Base-by-base conservation (phyloP, 768 basidiomycete species). In the Hypsizygus marmoreus region DNA sequence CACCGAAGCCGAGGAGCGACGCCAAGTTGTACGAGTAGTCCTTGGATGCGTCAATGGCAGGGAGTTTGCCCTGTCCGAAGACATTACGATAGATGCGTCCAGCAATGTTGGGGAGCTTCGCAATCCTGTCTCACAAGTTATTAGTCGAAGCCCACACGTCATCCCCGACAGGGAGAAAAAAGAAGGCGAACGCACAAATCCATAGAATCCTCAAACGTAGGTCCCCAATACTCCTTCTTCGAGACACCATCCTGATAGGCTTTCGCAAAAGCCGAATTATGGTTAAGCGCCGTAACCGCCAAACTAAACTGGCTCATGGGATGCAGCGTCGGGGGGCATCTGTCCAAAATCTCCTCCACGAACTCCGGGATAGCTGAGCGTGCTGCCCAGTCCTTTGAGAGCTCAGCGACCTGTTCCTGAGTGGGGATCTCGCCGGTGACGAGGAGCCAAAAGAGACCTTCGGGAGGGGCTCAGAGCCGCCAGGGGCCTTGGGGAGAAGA, bases 271-370 rank as follows among this genome's bases (percentile, higher is more conserved):
- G 91, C 90, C 5, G 95, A 97, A 68, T 97, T 86, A 68, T 97
- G 95, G 77, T 91, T 92, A 24, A 92, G 76, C 88, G 95, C 94
- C 54, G 95, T 97, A 57, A 95, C 91, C 48, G 95, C 95, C 63
- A 97, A 74, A 65, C 88, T 88, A 74, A 98, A 97, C 72, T 98
- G 95, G 69, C 89, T 93, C 95, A 98, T 98, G 53, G 95, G 95
- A 68, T 98, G 95, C 34, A 98, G 81, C 12, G 93, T 95, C 40
- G 88, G 85, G 14, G 90, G 90, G 70, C 90, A 92, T 66, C 93
- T 72, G 74, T 98, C 95, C 40, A 98, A 80, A 57, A 97, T 80
- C 61, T 97, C 94, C 69, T 97, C 94, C n/a, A 98, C 88, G 57
- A 95, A 95, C 50, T 88, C 86, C 34, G 95, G 94, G 52, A 98